Evolutionary conservation across 78 protist species (phyloP).

Genomic region (Isochrysis galbana): DNA sequence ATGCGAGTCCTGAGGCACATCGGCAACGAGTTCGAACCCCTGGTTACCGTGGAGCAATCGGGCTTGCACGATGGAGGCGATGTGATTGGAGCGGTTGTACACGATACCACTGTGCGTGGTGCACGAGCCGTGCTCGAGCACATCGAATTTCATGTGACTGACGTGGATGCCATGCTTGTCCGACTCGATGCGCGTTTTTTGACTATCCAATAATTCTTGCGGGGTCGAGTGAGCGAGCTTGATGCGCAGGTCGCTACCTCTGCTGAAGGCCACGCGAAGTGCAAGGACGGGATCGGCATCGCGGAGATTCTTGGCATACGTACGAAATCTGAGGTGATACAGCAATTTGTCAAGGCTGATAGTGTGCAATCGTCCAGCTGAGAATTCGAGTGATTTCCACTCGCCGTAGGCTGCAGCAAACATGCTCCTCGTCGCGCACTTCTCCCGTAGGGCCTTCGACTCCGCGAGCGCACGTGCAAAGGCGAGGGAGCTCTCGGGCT

Average conservation of each 20-base stretch:
- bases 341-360: not conserved
- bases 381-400: not conserved
- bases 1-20: not conserved
- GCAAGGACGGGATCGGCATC: not conserved
- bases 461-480: not conserved
- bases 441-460: not conserved
- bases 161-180: not conserved
- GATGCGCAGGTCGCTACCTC: too few relatives aligned
- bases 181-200: not conserved
- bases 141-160: not conserved
- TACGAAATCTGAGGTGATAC: not conserved
- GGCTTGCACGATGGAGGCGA: not conserved
- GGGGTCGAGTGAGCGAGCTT: not conserved
- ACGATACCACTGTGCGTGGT: not conserved
- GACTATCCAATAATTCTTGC: not conserved
- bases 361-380: not conserved
- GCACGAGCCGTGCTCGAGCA: not conserved
- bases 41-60: not conserved
- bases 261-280: not conserved
- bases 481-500: too few relatives aligned
- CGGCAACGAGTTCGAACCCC: not conserved
- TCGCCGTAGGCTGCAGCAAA: not conserved
- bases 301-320: not conserved
- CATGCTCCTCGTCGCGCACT: not conserved
- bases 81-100: not conserved